Percentiles rank a stretch among this genome's conserved stretches.
These are phyloP conservation scores for Colletotrichum echinochloae DNA, from an alignment of 2,329 filamentous ascomycete genomes.

Conservation along the genomic window DNA sequence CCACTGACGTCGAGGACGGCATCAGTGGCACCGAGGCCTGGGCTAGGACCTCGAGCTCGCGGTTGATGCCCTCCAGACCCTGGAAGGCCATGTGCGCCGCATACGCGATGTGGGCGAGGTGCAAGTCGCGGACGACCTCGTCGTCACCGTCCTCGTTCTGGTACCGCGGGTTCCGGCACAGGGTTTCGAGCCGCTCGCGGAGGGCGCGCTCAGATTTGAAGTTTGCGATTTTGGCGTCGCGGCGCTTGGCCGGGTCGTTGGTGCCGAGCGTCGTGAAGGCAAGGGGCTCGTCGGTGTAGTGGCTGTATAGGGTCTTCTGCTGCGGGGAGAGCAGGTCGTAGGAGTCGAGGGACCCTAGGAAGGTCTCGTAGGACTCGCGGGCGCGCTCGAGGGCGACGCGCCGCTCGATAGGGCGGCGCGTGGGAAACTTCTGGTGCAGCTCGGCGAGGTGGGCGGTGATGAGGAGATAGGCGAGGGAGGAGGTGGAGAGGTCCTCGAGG, in stretches of 20 bases:
- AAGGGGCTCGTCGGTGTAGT: slow-evolving; percentile 78
- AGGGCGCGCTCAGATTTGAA: slow-evolving; percentile 89
- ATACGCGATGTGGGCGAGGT: slow-evolving; percentile 80
- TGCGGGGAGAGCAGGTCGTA: slow-evolving; percentile 77
- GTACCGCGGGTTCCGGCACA: slow-evolving; percentile 61
- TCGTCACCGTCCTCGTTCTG: slow-evolving; percentile 81
- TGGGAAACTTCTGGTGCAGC: slow-evolving; percentile 76
- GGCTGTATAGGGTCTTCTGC: slow-evolving; percentile 77
- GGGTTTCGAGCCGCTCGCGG: slow-evolving; percentile 79
- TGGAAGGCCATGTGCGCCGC: slow-evolving; percentile 85
- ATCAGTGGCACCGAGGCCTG: slow-evolving; percentile 71
- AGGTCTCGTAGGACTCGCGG: slow-evolving; percentile 80
- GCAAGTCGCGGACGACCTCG: slow-evolving; percentile 81
- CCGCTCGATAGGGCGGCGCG: slow-evolving; percentile 66
- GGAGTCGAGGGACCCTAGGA: slow-evolving; percentile 79
- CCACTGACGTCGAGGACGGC: slow-evolving; percentile 59
- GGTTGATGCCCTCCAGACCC: slow-evolving; percentile 85
- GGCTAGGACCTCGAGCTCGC: slow-evolving; percentile 85
- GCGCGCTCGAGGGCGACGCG: slow-evolving; percentile 72
- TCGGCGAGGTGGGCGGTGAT: slow-evolving; percentile 85
- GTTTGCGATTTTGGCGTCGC: slow-evolving; percentile 86
- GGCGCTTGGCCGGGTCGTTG: slow-evolving; percentile 71
- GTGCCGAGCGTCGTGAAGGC: slow-evolving; percentile 76
- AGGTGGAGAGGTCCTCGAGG: slow-evolving; percentile 86
- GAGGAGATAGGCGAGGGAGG: slow-evolving; percentile 87